Evolutionary conservation across 257 asterid genomes (phyloP), one percentile per base, ranked within the genome.

Genomic region (Ocimum tenuiflorum): DNA sequence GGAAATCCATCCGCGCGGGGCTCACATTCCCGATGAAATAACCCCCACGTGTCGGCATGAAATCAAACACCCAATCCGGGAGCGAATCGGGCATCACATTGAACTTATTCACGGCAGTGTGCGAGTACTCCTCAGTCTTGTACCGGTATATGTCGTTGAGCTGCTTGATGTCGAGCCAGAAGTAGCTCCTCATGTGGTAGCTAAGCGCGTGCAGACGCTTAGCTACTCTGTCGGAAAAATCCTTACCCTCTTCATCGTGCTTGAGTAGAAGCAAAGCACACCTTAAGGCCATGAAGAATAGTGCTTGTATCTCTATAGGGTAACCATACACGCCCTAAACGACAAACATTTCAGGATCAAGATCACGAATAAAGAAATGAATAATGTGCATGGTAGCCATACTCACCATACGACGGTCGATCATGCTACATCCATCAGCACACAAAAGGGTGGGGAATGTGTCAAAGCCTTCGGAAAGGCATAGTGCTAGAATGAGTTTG

Each of bases 381-480:
- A 9, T 0, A n/a, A 3, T 5, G 36, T 15, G 13, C 0, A 23
- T 2, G n/a, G n/a, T n/a, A n/a, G n/a, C n/a, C n/a, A 59, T 24
- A 72, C 86, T 73, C 47, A 91, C 97, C 97, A 91, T 91, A 69
- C 96, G 67, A 23, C 97, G 95, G 60, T 91, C 97, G 68, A 91
- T 80, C 97, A 91, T 91, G 65, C 80, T 78, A 41, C 97, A 91
- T 18, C 97, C 97, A 76, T 91, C 97, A n/a, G 96, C 97, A 36
- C 97, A 91, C 70, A 91, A 78, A 49, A 88, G 83, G 13, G 97
- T 91, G 0, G 97, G 97, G 68, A 91, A 91, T 13, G 96, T 91
- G 63, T 91, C 97, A 23, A 84, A 91, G 42, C 89, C 97, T 75
- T 88, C 96, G 0, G 97, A 91, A 36, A 91, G 87, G 77, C 97